A percentile compares a stretch with the other conserved stretches of the same genome.
These are phyloP conservation scores for Gossypium armourianum DNA, from an alignment of 441 rosid genomes.

Conservation along the genomic window DNA sequence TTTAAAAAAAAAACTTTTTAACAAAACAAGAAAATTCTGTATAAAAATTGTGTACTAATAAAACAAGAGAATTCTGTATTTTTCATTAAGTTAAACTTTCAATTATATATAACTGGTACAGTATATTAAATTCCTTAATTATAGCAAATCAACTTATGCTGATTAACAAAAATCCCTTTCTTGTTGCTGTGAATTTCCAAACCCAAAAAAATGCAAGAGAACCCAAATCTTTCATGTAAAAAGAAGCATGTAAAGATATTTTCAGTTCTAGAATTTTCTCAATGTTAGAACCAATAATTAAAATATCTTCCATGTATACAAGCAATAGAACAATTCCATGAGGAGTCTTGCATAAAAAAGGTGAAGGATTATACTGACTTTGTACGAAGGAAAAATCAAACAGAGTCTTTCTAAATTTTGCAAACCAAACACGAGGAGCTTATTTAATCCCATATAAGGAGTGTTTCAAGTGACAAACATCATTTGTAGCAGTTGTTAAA, in stretches of 20 bases:
- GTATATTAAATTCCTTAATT: no score
- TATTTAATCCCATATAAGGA: no score
- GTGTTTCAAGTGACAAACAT: no score
- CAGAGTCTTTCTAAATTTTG: background rate
- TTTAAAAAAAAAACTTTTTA: no score
- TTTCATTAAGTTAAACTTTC: no score
- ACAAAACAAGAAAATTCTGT: no score
- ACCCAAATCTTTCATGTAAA: background rate
- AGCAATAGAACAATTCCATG: background rate
- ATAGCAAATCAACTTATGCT: background rate
- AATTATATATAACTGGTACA: no score
- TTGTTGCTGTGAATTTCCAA: background rate
- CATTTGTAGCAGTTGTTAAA: no score
- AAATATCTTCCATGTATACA: no score
- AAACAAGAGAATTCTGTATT: no score
- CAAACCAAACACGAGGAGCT: no score
- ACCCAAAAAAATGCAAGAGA: background rate
- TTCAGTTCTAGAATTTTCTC: background rate
- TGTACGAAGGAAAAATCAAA: background rate
- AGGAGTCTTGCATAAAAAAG: background rate
- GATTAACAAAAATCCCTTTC: background rate
- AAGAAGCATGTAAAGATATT: background rate
- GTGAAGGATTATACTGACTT: background rate
- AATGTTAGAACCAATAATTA: background rate
- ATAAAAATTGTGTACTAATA: no score